Conservation (phyloP, 805 yeast species). For the Candida suzukii region DNA sequence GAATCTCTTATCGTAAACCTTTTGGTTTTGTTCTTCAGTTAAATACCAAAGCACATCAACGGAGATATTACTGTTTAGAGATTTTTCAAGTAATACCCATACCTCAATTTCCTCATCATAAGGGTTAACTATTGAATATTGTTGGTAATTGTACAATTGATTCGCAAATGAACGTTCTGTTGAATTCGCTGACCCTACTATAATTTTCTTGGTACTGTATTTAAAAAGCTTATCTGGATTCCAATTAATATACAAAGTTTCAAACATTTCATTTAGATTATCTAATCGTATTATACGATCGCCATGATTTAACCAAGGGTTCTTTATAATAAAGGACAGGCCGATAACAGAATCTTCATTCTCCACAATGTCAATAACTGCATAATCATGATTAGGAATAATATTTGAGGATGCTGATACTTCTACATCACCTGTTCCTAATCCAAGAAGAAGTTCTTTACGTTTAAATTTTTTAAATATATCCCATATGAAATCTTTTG, state of each 20-base stretch:
- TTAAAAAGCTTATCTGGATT: conserved; percentile 30
- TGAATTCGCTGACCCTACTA: conserved; percentile 14
- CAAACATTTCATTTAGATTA: conserved; percentile 30
- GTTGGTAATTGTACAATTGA: conserved; percentile 29
- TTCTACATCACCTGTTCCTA: conserved; percentile 58
- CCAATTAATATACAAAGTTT: conserved; percentile 63
- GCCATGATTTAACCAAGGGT: conserved; percentile 34
- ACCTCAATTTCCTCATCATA: conserved; percentile 23
- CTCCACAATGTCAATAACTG: conserved; percentile 36
- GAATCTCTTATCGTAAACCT: conserved; percentile 14
- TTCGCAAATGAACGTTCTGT: background rate
- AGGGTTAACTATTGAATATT: conserved; percentile 32
- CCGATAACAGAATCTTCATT: conserved; percentile 7
- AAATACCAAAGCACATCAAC: conserved; percentile 15
- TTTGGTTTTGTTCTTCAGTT: conserved; percentile 24
- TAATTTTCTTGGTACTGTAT: conserved; percentile 7
- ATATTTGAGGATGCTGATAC: conserved; percentile 31
- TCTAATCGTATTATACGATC: conserved; percentile 21
- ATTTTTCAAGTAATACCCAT: conserved; percentile 42
- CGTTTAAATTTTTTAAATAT: conserved; percentile 23
- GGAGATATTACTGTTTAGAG: conserved; percentile 5
- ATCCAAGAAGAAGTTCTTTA: conserved; percentile 43
- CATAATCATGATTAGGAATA: conserved; percentile 64
- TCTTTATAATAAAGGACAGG: conserved; percentile 27
- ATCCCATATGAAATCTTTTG: conserved; percentile 21